phyloP scores from a whole-genome alignment of 2,329 filamentous ascomycete genomes.

The Pseudogymnoascus sp. region DNA sequence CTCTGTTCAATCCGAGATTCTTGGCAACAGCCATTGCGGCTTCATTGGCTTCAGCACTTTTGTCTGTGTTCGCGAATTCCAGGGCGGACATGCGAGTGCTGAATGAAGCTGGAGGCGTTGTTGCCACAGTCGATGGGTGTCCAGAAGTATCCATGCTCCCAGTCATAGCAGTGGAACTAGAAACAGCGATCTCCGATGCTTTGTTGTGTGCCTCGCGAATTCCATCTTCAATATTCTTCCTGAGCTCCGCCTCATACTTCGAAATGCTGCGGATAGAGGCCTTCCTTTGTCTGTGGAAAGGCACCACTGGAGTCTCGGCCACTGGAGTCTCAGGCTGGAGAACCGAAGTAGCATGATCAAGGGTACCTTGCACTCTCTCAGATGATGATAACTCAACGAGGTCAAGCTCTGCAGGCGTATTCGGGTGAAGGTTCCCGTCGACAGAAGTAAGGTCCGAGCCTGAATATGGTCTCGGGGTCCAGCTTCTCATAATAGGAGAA shows the following conservation, averaged over 20 bases:
- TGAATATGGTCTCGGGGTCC: slow-evolving; percentile 1
- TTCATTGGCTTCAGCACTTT: neutral
- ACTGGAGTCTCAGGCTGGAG: neutral
- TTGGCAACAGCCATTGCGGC: neutral
- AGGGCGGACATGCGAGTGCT: neutral
- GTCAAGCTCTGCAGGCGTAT: neutral
- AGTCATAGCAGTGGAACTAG: neutral
- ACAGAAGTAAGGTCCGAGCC: slow-evolving; percentile 8
- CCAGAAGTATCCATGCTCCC: neutral
- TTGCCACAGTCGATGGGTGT: neutral
- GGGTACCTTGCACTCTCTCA: neutral
- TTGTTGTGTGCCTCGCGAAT: neutral
- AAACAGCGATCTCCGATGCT: neutral
- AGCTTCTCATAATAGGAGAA: neutral
- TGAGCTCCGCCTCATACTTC: neutral
- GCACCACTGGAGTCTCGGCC: neutral
- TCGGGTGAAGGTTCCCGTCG: neutral
- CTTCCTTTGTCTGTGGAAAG: neutral
- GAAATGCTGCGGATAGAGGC: neutral
- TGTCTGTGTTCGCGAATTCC: neutral
- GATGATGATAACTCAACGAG: neutral
- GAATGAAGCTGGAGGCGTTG: neutral
- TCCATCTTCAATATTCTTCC: neutral
- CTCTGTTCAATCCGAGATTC: neutral
- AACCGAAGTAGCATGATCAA: neutral